Base-by-base conservation (phyloP, 202 grass and related monocot genomes). In the Carex arenaria region DNA sequence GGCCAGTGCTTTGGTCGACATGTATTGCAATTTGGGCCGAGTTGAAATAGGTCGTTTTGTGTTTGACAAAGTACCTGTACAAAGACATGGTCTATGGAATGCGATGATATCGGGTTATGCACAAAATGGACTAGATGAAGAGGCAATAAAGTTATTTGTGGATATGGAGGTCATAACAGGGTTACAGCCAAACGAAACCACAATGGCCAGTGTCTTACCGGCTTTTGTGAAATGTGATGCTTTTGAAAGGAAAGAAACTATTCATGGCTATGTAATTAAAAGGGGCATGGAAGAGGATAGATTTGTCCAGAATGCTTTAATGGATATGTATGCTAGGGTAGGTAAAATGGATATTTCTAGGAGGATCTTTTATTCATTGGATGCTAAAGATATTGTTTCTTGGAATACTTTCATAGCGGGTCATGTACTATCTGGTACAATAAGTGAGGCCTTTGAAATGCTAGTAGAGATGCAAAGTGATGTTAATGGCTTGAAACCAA, bases 301-400 rank as follows among this genome's bases (percentile, higher is more conserved):
- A 80, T 98, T 98, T 83, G 92, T 98, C 74, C 95, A 95, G 86
- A 98, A 98, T 85, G 95, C 95, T 31, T 91, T 95, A 56, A 94
- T 98, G 95, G 95, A 95, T 87, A 86, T 95, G 92, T 98, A 98
- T 84, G 90, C 90, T 10, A 92, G 95, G 28, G 84, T 98, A 10
- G 95, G 92, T 30, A 87, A 89, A 38, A 93, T 90, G 84, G 89
- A 89, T 43, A 76, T 84, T 67, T 91, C 92, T 23, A 86, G 83
- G n/a, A 60, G 51, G 66, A 94, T 98, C 67, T 98, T 95, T 64
- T 82, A 72, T 45, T 62, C 61, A 19, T 89, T 93, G 82, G 83
- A 87, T 30, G 49, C 10, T 66, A 90, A 17, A 74, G 92, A 98
- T 78, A 80, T 93, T 15, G 95, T 98, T 57, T 93, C 92, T 10